These are phyloP conservation scores for Parietaria judaica DNA, from an alignment of 306 rosid genomes.

Conservation along the genomic window DNA sequence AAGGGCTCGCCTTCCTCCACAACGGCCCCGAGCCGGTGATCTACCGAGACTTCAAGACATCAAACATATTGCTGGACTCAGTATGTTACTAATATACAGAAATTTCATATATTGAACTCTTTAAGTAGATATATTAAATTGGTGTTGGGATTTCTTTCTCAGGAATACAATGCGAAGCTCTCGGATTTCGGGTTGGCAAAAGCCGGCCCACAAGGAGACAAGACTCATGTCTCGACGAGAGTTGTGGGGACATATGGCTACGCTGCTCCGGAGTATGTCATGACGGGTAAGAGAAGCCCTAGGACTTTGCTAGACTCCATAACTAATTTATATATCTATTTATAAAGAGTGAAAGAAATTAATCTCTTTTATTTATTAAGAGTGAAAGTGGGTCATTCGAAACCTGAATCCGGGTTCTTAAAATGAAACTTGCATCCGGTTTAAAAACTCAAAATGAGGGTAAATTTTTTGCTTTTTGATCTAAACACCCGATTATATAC, in stretches of 20 bases:
- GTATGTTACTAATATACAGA: constrained; percentile 29
- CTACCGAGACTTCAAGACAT: constrained; percentile 95
- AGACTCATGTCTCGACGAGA: constrained; percentile 93
- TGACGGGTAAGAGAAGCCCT: constrained; percentile 61
- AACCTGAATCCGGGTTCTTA: too few species aligned
- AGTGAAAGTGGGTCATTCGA: too few species aligned
- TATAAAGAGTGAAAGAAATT: constrained; percentile 3
- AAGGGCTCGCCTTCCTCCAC: constrained; percentile 93
- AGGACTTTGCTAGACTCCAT: constrained; percentile 12
- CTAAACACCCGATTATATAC: too few species aligned
- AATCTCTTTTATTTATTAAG: too few species aligned
- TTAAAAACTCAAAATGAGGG: too few species aligned
- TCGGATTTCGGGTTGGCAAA: constrained; percentile 98
- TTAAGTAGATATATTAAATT: not conserved
- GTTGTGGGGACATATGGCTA: constrained; percentile 95
- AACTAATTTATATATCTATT: constrained; percentile 3
- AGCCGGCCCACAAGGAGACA: constrained; percentile 98
- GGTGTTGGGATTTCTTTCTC: constrained; percentile 19
- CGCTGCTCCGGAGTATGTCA: constrained; percentile 96
- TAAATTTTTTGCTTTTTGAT: too few species aligned
- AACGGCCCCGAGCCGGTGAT: constrained; percentile 89
- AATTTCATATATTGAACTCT: not conserved
- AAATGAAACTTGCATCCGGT: too few species aligned
- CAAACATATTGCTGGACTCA: constrained; percentile 91
- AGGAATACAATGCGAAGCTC: constrained; percentile 97